These are phyloP conservation scores for Globisporangium nunn DNA, from an alignment of 352 stramenopile species.

Conservation along the genomic window DNA sequence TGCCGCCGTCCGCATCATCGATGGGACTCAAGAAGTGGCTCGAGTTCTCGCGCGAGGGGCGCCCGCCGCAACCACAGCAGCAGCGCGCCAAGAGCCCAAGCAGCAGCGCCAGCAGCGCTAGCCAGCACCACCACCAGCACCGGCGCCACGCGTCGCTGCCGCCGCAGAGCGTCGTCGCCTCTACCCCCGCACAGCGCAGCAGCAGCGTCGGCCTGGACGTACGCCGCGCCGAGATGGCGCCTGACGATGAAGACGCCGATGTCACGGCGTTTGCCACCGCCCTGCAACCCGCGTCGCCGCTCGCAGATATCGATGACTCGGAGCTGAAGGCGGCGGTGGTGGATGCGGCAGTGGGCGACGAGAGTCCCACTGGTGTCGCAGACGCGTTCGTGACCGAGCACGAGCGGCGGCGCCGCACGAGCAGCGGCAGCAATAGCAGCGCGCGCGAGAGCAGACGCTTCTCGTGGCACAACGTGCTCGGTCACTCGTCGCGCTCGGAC, in stretches of 20 bases:
- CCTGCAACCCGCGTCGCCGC: slow-evolving; percentile 8
- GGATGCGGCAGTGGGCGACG: slow-evolving; percentile 4
- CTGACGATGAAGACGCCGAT: slow-evolving; percentile 1
- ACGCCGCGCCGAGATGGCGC: neutral
- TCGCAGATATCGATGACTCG: neutral
- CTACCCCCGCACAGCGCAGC: slow-evolving; percentile 3
- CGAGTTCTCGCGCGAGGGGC: slow-evolving; percentile 26
- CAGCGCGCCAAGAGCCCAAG: slow-evolving; percentile 4
- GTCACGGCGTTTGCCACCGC: slow-evolving; percentile 12
- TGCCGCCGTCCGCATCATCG: no score
- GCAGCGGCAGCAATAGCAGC: slow-evolving; percentile 17
- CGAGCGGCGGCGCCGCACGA: neutral
- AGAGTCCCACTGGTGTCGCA: neutral
- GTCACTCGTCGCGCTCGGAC: slow-evolving; percentile 40
- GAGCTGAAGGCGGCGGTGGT: slow-evolving; percentile 3
- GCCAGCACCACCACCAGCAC: neutral
- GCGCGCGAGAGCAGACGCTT: slow-evolving; percentile 42
- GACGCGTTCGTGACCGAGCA: neutral
- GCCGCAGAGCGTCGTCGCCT: neutral
- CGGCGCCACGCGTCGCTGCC: slow-evolving; percentile 11
- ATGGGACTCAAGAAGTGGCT: slow-evolving; percentile 71
- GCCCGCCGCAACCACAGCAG: neutral
- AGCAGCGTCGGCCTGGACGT: slow-evolving; percentile 8
- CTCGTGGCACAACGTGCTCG: slow-evolving; percentile 54
- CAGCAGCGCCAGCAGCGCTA: neutral